Conservation (phyloP, 1,139 yeast species). For the Blastobotrys buckinghamii region DNA sequence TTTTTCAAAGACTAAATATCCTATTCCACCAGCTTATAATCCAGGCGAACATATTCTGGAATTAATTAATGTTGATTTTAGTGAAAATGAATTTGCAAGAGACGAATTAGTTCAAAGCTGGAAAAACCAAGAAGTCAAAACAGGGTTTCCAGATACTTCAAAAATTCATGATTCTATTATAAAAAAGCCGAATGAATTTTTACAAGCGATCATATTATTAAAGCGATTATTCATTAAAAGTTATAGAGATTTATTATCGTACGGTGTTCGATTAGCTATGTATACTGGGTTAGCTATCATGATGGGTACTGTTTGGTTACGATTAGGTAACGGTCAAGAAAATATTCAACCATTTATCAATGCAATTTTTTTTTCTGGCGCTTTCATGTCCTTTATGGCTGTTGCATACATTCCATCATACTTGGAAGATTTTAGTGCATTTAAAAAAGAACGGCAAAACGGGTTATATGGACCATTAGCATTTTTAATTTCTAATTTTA, state of each 20-base stretch:
- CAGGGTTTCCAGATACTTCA: background rate
- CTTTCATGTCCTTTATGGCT: constrained; percentile 42
- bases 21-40: constrained; percentile 31
- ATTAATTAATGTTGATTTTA: constrained; percentile 34
- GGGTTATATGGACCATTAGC: constrained; percentile 39
- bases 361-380: constrained; percentile 41
- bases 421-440: constrained; percentile 35
- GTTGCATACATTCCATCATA: constrained; percentile 42
- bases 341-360: constrained; percentile 38
- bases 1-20: constrained; percentile 13
- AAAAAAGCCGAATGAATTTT: background rate
- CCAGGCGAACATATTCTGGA: constrained; percentile 37
- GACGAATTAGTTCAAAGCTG: background rate
- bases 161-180: background rate
- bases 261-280: constrained; percentile 37
- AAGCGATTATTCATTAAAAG: constrained; percentile 33
- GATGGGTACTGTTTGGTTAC: constrained; percentile 42
- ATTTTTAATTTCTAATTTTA: constrained; percentile 35
- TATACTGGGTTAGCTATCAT: constrained; percentile 38
- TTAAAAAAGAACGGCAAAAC: constrained; percentile 33
- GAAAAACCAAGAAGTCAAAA: background rate
- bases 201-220: constrained; percentile 20
- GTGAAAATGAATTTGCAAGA: background rate
- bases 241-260: constrained; percentile 36
- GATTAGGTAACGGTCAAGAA: constrained; percentile 31